Conservation (phyloP, 2,329 filamentous ascomycete genomes). For the Penicillium sp. region DNA sequence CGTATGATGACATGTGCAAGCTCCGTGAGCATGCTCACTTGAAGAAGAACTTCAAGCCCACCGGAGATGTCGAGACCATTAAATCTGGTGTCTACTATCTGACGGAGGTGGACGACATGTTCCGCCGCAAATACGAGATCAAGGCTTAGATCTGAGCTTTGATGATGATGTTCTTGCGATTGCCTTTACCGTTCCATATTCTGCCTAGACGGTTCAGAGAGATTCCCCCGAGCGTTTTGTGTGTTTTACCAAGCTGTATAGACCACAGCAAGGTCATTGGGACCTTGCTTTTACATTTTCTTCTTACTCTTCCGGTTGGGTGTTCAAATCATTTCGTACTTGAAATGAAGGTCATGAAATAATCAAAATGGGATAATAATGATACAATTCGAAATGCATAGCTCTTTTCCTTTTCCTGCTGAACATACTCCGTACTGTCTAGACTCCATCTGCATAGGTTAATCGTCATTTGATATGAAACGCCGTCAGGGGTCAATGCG, state of each 20-base stretch:
- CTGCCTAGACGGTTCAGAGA: conserved; percentile 34
- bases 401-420: too few species aligned
- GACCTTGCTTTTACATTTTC: conserved; percentile 7
- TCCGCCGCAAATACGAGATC: conserved; percentile 72
- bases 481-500: conserved; percentile 3
- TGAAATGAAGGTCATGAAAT: conserved; percentile 23
- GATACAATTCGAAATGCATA: conserved; percentile 5
- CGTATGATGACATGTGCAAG: conserved; percentile 75
- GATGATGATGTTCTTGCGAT: conserved; percentile 18
- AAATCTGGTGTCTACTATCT: conserved; percentile 70
- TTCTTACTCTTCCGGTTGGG: conserved; percentile 11
- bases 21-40: conserved; percentile 79
- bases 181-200: conserved; percentile 28
- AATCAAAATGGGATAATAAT: conserved; percentile 14
- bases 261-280: conserved; percentile 16
- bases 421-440: too few species aligned
- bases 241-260: conserved; percentile 25
- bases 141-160: conserved; percentile 57
- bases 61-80: conserved; percentile 65
- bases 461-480: too few species aligned
- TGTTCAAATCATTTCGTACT: conserved; percentile 8
- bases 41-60: conserved; percentile 71
- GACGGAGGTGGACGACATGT: conserved; percentile 77
- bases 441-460: too few species aligned
- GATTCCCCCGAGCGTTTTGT: conserved; percentile 35